Evolutionary conservation across 2,329 filamentous ascomycete genomes (phyloP).

Genomic region (Colletotrichum cordylinicola): DNA sequence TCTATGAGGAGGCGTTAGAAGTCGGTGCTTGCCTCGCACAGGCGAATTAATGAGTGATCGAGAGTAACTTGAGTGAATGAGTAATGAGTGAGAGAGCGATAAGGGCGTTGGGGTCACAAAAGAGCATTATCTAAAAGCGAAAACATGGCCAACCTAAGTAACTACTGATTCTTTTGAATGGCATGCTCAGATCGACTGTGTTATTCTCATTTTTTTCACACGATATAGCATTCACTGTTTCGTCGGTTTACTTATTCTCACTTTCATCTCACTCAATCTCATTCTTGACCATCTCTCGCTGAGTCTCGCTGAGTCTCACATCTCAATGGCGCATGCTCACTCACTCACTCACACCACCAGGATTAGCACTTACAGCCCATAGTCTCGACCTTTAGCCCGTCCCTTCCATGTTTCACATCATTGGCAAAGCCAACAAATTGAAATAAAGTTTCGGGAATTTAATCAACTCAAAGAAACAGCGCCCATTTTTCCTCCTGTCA

Average conservation of each 20-base stretch:
- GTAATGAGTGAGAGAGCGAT: neutral
- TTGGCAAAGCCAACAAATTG: neutral
- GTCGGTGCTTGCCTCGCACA: too few species aligned
- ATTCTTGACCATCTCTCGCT: accelerated
- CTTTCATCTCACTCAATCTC: neutral
- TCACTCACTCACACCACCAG: neutral
- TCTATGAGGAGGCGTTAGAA: neutral
- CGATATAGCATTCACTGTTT: too few species aligned
- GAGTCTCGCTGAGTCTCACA: neutral
- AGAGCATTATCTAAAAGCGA: neutral
- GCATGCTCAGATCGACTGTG: neutral
- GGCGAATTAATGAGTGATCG: neutral
- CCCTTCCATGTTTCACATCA: neutral
- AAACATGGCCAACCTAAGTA: neutral
- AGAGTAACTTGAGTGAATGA: neutral
- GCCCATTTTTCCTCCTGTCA: neutral
- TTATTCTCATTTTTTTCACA: too few species aligned
- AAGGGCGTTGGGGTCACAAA: neutral
- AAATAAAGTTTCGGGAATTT: neutral
- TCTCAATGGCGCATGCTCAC: neutral
- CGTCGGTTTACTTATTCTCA: neutral
- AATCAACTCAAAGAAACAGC: neutral
- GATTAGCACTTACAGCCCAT: neutral
- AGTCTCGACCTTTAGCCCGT: neutral
- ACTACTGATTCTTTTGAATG: neutral